These are phyloP conservation scores for Lachnellula hyalina DNA, from an alignment of 2,329 filamentous ascomycete species.

Conservation along the genomic window DNA sequence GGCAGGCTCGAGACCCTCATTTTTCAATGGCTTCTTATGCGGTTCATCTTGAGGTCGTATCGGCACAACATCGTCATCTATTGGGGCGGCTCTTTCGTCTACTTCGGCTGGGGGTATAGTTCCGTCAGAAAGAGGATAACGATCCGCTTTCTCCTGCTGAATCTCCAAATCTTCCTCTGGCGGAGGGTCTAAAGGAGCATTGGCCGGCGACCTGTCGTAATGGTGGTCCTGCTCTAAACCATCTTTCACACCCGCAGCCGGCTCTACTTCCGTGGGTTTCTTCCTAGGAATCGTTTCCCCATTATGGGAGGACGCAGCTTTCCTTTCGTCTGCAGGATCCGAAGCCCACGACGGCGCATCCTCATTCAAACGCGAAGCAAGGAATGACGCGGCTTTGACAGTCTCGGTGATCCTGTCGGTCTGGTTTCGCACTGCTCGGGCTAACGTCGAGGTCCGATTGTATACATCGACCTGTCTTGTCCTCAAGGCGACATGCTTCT, in stretches of 20 bases:
- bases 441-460: slow-evolving; percentile 58
- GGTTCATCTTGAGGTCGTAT: slow-evolving; percentile 31
- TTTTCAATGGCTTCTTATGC: slow-evolving; percentile 31
- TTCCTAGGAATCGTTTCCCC: slow-evolving; percentile 19
- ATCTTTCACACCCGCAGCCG: slow-evolving; percentile 20
- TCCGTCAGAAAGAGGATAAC: slow-evolving; percentile 43
- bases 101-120: slow-evolving; percentile 39
- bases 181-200: slow-evolving; percentile 34
- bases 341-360: slow-evolving; percentile 26
- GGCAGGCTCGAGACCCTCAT: slow-evolving; percentile 31
- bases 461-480: slow-evolving; percentile 56
- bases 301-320: slow-evolving; percentile 16
- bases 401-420: slow-evolving; percentile 57
- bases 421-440: slow-evolving; percentile 56
- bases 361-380: slow-evolving; percentile 54
- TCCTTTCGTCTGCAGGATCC: slow-evolving; percentile 12
- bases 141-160: slow-evolving; percentile 40
- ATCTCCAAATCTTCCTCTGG: slow-evolving; percentile 38
- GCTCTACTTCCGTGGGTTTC: slow-evolving; percentile 28
- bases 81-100: slow-evolving; percentile 12
- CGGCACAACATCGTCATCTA: slow-evolving; percentile 33
- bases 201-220: slow-evolving; percentile 39
- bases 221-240: slow-evolving; percentile 46
- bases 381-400: slow-evolving; percentile 52
- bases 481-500: slow-evolving; percentile 55